phyloP scores from a whole-genome alignment of 768 basidiomycete species.

The Mycena metata region DNA sequence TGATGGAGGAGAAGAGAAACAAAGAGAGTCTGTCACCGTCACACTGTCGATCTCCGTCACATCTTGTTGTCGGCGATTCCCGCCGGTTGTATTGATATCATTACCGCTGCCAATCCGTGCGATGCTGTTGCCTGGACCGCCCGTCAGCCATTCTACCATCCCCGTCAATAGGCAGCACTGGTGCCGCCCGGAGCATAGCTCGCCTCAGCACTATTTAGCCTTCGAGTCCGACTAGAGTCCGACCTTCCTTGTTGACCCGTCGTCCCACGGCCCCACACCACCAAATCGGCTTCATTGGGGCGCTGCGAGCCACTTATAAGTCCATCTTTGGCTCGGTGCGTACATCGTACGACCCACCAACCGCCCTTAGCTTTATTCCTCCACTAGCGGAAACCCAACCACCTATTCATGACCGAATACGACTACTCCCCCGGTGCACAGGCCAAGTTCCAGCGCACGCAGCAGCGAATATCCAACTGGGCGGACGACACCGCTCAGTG shows the following conservation, averaged over 20 bases:
- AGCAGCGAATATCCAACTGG: conserved; percentile 56
- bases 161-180: conserved; percentile 1
- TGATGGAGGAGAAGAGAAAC: too few relatives aligned
- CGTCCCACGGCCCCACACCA: conserved; percentile 25
- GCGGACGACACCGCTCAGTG: conserved; percentile 45
- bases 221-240: not conserved
- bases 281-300: conserved; percentile 1
- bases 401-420: conserved; percentile 56
- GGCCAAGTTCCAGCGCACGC: conserved; percentile 52
- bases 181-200: conserved; percentile 5
- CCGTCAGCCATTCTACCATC: not conserved
- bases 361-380: not conserved
- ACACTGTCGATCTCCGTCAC: too few relatives aligned
- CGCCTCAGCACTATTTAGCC: conserved; percentile 13
- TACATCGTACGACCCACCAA: conserved; percentile 10
- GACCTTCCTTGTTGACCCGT: conserved; percentile 5
- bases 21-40: too few relatives aligned
- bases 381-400: too few relatives aligned
- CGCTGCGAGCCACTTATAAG: conserved; percentile 12
- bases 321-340: conserved; percentile 1
- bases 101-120: too few relatives aligned
- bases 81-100: too few relatives aligned
- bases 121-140: too few relatives aligned
- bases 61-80: too few relatives aligned
- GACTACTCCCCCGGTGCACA: conserved; percentile 60